Evolutionary conservation across 2,329 filamentous ascomycete genomes (phyloP), one percentile per base, ranked within the genome.

Genomic region (Pezicula rhizophila): DNA sequence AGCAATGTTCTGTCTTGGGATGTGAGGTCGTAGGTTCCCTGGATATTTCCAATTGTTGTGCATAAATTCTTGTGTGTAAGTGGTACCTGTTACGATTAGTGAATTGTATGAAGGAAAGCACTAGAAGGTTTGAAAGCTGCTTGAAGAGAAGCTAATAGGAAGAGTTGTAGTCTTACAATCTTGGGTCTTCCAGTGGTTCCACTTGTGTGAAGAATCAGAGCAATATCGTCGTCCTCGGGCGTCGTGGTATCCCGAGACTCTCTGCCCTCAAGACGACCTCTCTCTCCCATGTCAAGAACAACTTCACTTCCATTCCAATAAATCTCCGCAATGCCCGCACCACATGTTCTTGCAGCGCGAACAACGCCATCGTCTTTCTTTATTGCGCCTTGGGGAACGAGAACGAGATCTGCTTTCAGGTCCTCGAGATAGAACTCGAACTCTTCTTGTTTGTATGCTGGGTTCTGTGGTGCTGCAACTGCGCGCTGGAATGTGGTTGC

Each of bases 401-500:
- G 74, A 25, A 89, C 79, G 51, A 95, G 72, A 31, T 84, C 84
- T 4, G 89, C 91, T 64, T 84, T 87, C 59, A 95, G 75, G 64
- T 95, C 89, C 55, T 90, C 85, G 61, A 95, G 92, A 68, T 93
- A 95, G 69, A 95, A 95, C 66, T 93, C 89, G 65, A 92, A 93
- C 67, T 95, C 89, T 50, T 84, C 84, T 68, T 93, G 87, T 71
- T 91, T 95, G 74, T 95, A 95, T 38, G 84, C 85, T 35, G 89
- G 82, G 67, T 95, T 95, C 56, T 95, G 73, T 14, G 89, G 89
- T 2, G 89, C 89, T 8, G 89, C 89, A 58, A 93, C 85, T 26
- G 77, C 87, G 60, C 89, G 79, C 71, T 93, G 89, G 81, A 85
- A 89, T n/a, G 87, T 81, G 17, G 83, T 79, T 15, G 88, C 89